These are phyloP conservation scores for Iberis pinnata DNA, from an alignment of 345 rosid species.

Conservation along the genomic window DNA sequence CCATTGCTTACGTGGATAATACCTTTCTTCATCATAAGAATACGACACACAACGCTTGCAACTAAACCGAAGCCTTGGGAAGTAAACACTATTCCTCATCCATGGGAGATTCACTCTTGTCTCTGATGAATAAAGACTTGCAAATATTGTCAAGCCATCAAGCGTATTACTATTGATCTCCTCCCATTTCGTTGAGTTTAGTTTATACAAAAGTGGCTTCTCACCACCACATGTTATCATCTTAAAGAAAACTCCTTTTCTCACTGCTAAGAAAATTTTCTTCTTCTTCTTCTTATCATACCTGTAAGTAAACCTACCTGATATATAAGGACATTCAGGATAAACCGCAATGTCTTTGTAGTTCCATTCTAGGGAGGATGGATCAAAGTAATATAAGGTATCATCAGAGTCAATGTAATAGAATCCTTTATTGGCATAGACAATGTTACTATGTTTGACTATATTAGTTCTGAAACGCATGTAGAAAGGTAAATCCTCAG, in stretches of 20 bases:
- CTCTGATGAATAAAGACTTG: conserved; percentile 9
- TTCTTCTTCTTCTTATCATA: conserved; percentile 16
- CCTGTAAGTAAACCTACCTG: background rate
- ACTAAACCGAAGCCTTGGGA: conserved; percentile 15
- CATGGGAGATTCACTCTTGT: conserved; percentile 24
- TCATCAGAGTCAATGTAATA: background rate
- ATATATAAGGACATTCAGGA: background rate
- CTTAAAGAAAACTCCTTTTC: conserved; percentile 10
- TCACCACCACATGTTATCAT: conserved; percentile 12
- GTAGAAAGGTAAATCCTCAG: conserved; percentile 10
- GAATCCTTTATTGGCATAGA: conserved; percentile 9
- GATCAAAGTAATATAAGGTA: conserved; percentile 7
- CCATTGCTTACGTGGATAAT: conserved; percentile 32
- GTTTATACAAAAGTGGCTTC: conserved; percentile 16
- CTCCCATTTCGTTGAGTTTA: background rate
- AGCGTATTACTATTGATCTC: conserved; percentile 2
- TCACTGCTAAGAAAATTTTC: conserved; percentile 9
- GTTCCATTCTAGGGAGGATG: background rate
- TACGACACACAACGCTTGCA: conserved; percentile 18
- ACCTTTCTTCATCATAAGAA: conserved; percentile 22
- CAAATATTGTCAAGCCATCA: conserved; percentile 18
- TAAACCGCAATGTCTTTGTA: background rate
- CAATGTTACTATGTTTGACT: conserved; percentile 2
- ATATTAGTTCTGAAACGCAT: background rate
- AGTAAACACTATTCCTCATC: conserved; percentile 25